Conservation (phyloP, 495 filamentous ascomycete species). For the Penicillium argentinense region DNA sequence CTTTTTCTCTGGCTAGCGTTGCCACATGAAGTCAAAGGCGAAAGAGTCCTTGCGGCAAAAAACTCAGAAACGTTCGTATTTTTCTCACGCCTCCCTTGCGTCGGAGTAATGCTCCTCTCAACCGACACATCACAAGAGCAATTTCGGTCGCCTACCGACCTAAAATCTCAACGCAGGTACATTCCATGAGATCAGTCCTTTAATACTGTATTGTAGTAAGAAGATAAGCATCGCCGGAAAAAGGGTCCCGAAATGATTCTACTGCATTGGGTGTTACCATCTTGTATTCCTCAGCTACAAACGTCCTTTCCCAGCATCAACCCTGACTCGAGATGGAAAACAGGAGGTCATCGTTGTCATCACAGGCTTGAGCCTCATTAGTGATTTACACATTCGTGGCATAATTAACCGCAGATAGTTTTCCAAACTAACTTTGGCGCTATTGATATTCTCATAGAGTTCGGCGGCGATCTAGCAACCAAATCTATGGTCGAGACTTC, state of each 20-base stretch:
- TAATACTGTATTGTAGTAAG: not conserved
- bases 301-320: not conserved
- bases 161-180: conserved; percentile 3
- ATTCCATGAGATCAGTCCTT: conserved; percentile 4
- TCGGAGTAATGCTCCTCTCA: conserved; percentile 23
- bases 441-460: not conserved
- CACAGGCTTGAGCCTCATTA: not conserved
- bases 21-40: conserved; percentile 9
- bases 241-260: not conserved
- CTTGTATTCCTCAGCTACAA: too few species aligned
- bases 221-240: not conserved
- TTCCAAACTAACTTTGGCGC: not conserved
- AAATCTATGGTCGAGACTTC: not conserved
- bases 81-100: conserved; percentile 24
- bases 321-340: not conserved
- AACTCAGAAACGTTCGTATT: not conserved
- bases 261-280: not conserved
- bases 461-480: not conserved
- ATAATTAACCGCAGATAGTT: not conserved
- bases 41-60: not conserved
- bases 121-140: conserved; percentile 13
- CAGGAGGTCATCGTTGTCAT: not conserved
- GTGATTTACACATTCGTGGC: not conserved
- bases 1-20: not conserved
- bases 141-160: not conserved